Base-by-base conservation (phyloP, 2,329 filamentous ascomycete species). In the Tolypocladium album region DNA sequence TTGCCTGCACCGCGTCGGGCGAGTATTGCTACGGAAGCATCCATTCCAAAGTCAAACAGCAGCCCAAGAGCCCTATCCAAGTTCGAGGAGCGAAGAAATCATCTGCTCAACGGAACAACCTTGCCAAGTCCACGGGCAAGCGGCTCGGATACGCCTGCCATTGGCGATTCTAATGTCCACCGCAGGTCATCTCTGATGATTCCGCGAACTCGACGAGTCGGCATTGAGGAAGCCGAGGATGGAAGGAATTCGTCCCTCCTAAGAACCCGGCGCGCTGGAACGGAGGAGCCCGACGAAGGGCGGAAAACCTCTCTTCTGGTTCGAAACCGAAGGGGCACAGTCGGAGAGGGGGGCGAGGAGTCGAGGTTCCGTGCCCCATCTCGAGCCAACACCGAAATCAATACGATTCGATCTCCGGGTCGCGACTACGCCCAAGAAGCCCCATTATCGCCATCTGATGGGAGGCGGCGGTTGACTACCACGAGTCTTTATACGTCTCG, bases 331-430 rank as follows among this genome's bases (percentile, higher is more conserved):
- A 75, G 80, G 43, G 74, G 73, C 15, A 79, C 79, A 42, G 69
- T 77, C 38, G 76, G 76, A 17, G 76, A 79, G 39, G 76, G 82
- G 2, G 79, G 81, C 13, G 79, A 82, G 1, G 79, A 81, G 24
- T 55, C 68, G n/a, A 74, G 77, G 39, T 78, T 81, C 63, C 79
- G 81, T n/a, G 76, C 80, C 2, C 82, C 83, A 1, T 86, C 84
- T 4, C 77, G 85, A 31, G 83, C 83, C 4, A 72, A 76, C 42
- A 86, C 83, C 0, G 85, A 88, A 61, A 76, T 80, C 58, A 78
- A 75, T 36, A 67, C 71, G 63, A 62, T 77, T 74, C 65, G 71
- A 50, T 60, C 61, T 43, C 61, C 63, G n/a, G 61, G 67, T 17
- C 67, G 67, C 34, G 71, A 74, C 50, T 67, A 67, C 36, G 52